These are phyloP conservation scores for Picea abies DNA, from an alignment of 83 land plant species.

Conservation along the genomic window DNA sequence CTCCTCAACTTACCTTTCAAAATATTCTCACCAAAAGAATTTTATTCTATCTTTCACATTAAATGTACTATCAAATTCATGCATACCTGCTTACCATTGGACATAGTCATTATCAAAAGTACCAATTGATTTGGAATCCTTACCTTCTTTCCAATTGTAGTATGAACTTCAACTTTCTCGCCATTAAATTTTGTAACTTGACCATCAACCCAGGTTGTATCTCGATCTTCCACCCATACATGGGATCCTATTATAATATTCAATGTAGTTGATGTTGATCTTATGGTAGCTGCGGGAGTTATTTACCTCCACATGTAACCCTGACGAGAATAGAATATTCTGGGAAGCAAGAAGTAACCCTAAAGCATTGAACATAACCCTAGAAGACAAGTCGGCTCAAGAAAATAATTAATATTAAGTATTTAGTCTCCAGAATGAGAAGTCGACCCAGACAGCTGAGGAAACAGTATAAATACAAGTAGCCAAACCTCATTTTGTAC, in stretches of 20 bases:
- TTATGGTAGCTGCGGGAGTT: too few species aligned
- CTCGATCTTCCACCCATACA: constrained; percentile 46
- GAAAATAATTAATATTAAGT: too few species aligned
- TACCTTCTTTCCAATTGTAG: constrained; percentile 28
- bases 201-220: constrained; percentile 45
- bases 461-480: too few species aligned
- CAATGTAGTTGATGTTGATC: constrained; percentile 34
- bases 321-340: too few species aligned
- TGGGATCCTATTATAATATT: constrained; percentile 70
- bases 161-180: constrained; percentile 30
- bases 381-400: too few species aligned
- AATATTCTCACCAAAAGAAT: not conserved
- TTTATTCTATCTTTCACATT: not conserved
- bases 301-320: too few species aligned
- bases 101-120: not conserved
- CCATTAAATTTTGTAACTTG: constrained; percentile 30
- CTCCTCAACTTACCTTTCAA: not conserved
- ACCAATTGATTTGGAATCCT: not conserved
- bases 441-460: too few species aligned
- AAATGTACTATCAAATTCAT: too few species aligned
- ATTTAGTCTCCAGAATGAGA: too few species aligned
- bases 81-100: not conserved
- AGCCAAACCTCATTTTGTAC: too few species aligned
- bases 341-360: too few species aligned
- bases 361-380: too few species aligned